Percentiles rank a stretch among this genome's conserved stretches.
Conservation (phyloP, 2,329 filamentous ascomycete species). For the Pseudocercospora crystallina region DNA sequence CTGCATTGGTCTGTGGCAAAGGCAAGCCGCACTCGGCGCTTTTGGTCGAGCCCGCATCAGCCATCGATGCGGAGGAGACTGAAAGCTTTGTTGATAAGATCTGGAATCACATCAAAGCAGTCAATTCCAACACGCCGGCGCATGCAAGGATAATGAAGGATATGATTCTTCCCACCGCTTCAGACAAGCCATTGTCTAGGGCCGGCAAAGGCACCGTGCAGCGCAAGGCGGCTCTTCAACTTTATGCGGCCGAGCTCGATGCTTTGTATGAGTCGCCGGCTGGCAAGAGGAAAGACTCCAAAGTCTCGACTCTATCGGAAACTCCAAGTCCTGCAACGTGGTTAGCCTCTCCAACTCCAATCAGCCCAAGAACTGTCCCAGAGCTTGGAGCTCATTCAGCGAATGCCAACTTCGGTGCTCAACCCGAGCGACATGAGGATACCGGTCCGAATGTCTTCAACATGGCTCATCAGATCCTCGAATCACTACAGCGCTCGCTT, state of each 20-base stretch:
- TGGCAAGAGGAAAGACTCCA: slow-evolving; percentile 7
- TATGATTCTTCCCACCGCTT: slow-evolving; percentile 18
- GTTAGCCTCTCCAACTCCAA: background rate
- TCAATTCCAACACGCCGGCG: slow-evolving; percentile 13
- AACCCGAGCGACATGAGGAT: background rate
- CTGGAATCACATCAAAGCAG: slow-evolving; percentile 18
- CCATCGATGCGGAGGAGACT: slow-evolving; percentile 3
- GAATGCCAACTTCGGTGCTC: background rate
- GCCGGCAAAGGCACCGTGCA: slow-evolving; percentile 24
- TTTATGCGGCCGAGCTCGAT: slow-evolving; percentile 20
- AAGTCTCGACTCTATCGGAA: slow-evolving; percentile 1
- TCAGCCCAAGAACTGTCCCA: slow-evolving; percentile 3
- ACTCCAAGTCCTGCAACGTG: background rate
- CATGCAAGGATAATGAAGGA: slow-evolving; percentile 20
- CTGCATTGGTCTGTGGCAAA: slow-evolving; percentile 47
- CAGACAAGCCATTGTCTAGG: slow-evolving; percentile 14
- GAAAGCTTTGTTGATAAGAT: slow-evolving; percentile 17
- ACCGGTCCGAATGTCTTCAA: slow-evolving; percentile 1
- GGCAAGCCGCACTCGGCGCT: slow-evolving; percentile 14
- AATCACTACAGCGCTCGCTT: slow-evolving; percentile 6
- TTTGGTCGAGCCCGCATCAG: slow-evolving; percentile 12
- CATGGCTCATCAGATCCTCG: slow-evolving; percentile 12
- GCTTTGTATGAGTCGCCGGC: slow-evolving; percentile 14
- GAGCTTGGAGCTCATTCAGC: background rate
- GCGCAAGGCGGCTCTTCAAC: slow-evolving; percentile 15